Conservation (phyloP, 768 basidiomycete genomes). For the Chalciporus sphaerocephalus region DNA sequence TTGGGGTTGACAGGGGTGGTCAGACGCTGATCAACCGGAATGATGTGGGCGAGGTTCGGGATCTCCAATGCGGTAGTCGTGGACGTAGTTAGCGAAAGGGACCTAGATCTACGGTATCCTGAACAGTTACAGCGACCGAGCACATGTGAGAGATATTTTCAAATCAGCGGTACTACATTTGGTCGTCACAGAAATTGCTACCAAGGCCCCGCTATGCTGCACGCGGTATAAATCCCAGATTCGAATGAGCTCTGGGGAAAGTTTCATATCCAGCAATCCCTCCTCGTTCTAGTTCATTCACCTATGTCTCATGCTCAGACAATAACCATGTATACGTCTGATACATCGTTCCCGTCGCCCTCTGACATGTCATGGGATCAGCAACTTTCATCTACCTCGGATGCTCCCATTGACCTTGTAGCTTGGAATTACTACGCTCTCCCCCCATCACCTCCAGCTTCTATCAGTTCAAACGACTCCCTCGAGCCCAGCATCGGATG, state of each 20-base stretch:
- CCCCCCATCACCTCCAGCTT: conserved; percentile 46
- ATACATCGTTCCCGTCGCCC: conserved; percentile 52
- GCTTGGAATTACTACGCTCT: conserved; percentile 47
- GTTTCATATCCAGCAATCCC: conserved; percentile 16
- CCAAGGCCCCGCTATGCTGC: conserved; percentile 25
- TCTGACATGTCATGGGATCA: conserved; percentile 48
- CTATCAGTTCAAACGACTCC: conserved; percentile 45
- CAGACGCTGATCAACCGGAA: conserved; percentile 15
- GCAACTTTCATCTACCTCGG: conserved; percentile 35
- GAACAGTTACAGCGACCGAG: conserved; percentile 26
- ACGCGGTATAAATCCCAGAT: conserved; percentile 31
- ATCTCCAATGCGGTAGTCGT: conserved; percentile 16
- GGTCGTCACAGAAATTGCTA: conserved; percentile 27
- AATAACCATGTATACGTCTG: conserved; percentile 50
- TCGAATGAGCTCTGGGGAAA: conserved; percentile 14
- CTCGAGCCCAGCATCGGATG: conserved; percentile 42
- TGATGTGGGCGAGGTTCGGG: conserved; percentile 14
- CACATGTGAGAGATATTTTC: conserved; percentile 33
- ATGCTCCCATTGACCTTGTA: conserved; percentile 35
- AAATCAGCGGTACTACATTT: conserved; percentile 35
- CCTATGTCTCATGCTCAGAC: conserved; percentile 27
- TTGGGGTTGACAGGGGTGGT: conserved; percentile 14
- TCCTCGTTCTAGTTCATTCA: conserved; percentile 11
- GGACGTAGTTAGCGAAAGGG: conserved; percentile 21
- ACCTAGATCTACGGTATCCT: conserved; percentile 24